Base-by-base conservation (phyloP, 169 alveolate genomes). In the Fabrea salina region DNA sequence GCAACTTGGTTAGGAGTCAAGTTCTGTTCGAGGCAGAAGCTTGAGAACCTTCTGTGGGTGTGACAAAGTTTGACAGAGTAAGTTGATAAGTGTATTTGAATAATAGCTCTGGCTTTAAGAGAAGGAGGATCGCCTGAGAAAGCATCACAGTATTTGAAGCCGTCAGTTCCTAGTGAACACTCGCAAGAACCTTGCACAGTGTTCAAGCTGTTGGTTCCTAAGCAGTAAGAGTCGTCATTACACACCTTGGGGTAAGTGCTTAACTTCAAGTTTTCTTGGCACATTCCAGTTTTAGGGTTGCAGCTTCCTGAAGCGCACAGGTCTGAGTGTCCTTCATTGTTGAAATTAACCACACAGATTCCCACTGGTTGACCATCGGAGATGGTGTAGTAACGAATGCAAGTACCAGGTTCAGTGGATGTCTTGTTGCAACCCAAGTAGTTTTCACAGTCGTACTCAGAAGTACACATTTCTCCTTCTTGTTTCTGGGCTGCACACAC, bases 341-440 rank as follows among this genome's bases (percentile, higher is more conserved):
- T 19, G 25, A 64, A 25, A 5, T 64, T 56, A n/a, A n/a, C n/a
- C 2, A 22, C 47, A 64, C 75, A 64, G 35, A 64, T 64, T 27
- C 75, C 75, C n/a, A 64, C 75, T 1, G 54, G 27, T 3, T 40
- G 43, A 4, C 75, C 75, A 37, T 8, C 30, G 2, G 49, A 27
- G 27, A 64, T 35, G 4, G 43, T 7, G n/a, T 37, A 64, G 41
- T 64, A 64, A 64, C 25, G 27, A 5, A 64, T n/a, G 39, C 75
- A 64, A 19, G 57, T 4, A 4, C 75, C 75, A n/a, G 5, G 0
- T 5, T 33, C 75, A 64, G 1, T 39, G 37, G 41, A 19, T 5
- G 75, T 64, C 30, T 56, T 32, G n/a, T 64, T 64, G 54, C 75
- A 64, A 37, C 47, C 75, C 49, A 2, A 37, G 54, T 41, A 25